phyloP scores from a whole-genome alignment of 176 grass and related monocot species.

The Leersia perrieri region DNA sequence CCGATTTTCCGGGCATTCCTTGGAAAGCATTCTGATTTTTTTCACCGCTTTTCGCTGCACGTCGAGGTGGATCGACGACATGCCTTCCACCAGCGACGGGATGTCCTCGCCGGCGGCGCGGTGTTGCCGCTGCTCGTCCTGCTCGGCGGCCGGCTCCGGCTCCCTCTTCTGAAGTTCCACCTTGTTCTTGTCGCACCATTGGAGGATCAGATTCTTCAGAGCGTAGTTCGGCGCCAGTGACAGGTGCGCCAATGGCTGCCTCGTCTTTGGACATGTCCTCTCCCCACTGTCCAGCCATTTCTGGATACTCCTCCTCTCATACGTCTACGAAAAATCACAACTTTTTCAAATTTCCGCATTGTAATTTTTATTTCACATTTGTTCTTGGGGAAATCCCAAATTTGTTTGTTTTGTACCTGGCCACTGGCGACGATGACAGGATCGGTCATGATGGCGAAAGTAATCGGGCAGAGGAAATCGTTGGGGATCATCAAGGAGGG shows the following conservation, averaged over 20 bases:
- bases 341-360: background rate
- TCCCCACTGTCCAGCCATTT: constrained; percentile 64
- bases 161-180: constrained; percentile 68
- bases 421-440: constrained; percentile 65
- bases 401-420: constrained; percentile 28
- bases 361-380: background rate
- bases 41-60: constrained; percentile 64
- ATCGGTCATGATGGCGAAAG: constrained; percentile 69
- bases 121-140: background rate
- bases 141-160: constrained; percentile 25
- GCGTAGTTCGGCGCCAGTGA: constrained; percentile 75
- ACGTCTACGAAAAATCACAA: constrained; percentile 42
- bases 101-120: constrained; percentile 54
- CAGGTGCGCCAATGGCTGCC: constrained; percentile 45
- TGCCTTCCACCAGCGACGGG: constrained; percentile 47
- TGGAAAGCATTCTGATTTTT: constrained; percentile 64
- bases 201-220: constrained; percentile 57
- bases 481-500: constrained; percentile 61
- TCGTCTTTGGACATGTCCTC: constrained; percentile 59
- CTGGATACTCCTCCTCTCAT: constrained; percentile 68
- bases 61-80: constrained; percentile 68
- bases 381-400: background rate
- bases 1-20: constrained; percentile 61
- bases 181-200: constrained; percentile 77
- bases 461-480: constrained; percentile 71